Evolutionary conservation across 1,139 yeast genomes (phyloP).

Genomic region (Nakaseomyces sp.): DNA sequence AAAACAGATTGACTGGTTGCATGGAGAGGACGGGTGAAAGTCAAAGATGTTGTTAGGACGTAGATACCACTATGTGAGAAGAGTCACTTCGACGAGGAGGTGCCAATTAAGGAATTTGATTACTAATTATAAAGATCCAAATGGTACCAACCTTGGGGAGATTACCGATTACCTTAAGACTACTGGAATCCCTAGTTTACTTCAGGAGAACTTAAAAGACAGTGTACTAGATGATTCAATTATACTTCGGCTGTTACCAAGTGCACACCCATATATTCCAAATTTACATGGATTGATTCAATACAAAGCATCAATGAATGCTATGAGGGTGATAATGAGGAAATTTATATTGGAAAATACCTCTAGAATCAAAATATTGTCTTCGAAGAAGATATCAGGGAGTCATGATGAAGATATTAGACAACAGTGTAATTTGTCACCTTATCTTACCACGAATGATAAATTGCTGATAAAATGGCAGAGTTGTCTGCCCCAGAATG

Average conservation of each 20-base stretch:
- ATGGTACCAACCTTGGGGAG: slow-evolving; percentile 50
- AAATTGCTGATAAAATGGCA: slow-evolving; percentile 55
- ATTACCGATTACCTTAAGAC: slow-evolving; percentile 44
- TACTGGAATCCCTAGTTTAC: slow-evolving; percentile 47
- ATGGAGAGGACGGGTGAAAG: too few species aligned
- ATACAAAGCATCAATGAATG: slow-evolving; percentile 42
- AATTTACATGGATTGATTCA: slow-evolving; percentile 50
- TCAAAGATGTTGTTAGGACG: background rate
- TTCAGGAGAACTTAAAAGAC: slow-evolving; percentile 44
- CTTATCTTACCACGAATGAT: slow-evolving; percentile 34
- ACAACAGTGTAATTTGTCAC: slow-evolving; percentile 19
- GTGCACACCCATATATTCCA: slow-evolving; percentile 52
- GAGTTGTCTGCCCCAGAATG: slow-evolving; percentile 39
- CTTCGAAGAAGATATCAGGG: background rate
- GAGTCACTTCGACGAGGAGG: background rate
- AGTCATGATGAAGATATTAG: slow-evolving; percentile 10
- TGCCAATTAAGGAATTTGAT: background rate
- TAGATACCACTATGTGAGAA: background rate
- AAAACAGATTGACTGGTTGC: too few species aligned
- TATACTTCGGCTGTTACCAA: slow-evolving; percentile 55
- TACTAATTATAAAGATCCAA: slow-evolving; percentile 4
- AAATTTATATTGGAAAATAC: slow-evolving; percentile 41
- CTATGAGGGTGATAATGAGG: slow-evolving; percentile 46
- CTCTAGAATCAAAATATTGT: slow-evolving; percentile 5
- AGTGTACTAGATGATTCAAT: slow-evolving; percentile 43